These are phyloP conservation scores for Globisporangium canariense DNA, from an alignment of 352 stramenopile species.

Conservation along the genomic window DNA sequence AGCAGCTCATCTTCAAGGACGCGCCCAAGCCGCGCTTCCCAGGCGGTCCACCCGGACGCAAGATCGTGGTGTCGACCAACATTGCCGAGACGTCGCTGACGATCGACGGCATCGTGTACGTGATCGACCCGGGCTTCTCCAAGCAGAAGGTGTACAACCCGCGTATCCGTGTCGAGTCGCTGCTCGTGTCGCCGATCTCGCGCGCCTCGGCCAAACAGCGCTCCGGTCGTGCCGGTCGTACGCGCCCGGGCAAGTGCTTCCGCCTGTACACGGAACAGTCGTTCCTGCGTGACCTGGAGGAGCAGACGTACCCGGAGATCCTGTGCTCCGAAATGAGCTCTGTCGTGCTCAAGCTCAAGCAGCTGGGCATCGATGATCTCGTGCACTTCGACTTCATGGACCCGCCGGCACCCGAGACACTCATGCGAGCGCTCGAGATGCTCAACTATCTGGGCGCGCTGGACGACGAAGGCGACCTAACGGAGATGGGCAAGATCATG, in stretches of 20 bases:
- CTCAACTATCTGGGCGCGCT: slow-evolving; percentile 98
- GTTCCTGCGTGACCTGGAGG: slow-evolving; percentile 97
- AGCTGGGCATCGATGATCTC: slow-evolving; percentile 98
- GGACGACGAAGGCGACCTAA: slow-evolving; percentile 97
- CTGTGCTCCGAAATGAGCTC: slow-evolving; percentile 94
- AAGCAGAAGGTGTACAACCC: slow-evolving; percentile 99
- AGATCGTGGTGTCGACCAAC: slow-evolving; percentile 99
- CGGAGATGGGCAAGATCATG: slow-evolving; percentile 90
- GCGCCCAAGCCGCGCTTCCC: slow-evolving; percentile 89
- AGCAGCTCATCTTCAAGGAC: slow-evolving; percentile 99
- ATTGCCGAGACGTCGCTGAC: slow-evolving; percentile 99
- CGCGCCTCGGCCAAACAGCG: slow-evolving; percentile 93
- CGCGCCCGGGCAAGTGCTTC: slow-evolving; percentile 93
- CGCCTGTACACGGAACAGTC: slow-evolving; percentile 97
- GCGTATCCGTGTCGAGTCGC: slow-evolving; percentile 96
- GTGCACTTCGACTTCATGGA: slow-evolving; percentile 99
- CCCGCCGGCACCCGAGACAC: slow-evolving; percentile 96
- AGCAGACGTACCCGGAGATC: slow-evolving; percentile 99
- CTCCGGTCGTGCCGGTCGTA: slow-evolving; percentile 90
- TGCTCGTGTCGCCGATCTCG: slow-evolving; percentile 98
- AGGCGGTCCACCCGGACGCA: slow-evolving; percentile 87
- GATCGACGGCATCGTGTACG: slow-evolving; percentile 99
- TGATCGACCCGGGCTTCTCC: slow-evolving; percentile 98
- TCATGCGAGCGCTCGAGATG: slow-evolving; percentile 98
- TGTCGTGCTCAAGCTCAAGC: slow-evolving; percentile 97